Base-by-base conservation (phyloP, 2,329 filamentous ascomycete species). In the Pseudogymnoascus sp. region DNA sequence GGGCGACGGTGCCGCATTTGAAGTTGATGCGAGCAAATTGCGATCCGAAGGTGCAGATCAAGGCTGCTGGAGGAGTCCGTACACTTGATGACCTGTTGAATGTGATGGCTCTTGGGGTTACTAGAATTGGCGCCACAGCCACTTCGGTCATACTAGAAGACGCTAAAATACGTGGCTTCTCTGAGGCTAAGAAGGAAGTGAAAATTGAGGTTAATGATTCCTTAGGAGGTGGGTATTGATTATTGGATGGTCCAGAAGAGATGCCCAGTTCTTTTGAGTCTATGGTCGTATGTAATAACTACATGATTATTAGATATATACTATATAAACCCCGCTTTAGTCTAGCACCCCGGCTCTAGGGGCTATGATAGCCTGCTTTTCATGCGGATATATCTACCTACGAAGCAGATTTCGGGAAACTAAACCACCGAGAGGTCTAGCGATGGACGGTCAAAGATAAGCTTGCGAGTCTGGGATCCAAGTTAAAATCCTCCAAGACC, bases 31-130 rank as follows among this genome's bases (percentile, higher is more conserved):
- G 79, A 59, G 68, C 78, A 62, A 71, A 78, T 42, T 73, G 77
- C 3, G 75, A 75, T 1, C 69, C 76, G 0, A 71, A 72, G 0
- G 77, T 86, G 0, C 79, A 82, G 71, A 77, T 86, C 63, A 86
- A 86, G 71, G 83, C 83, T 0, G 82, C 82, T 0, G 83, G 83
- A 0, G 82, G 83, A 1, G 78, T 86, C 3, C 73, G 83, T 12
- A 84, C 81, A 0, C 68, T 86, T 45, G 81, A 86, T 69, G 81
- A 84, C 66, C 66, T 86, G 42, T 69, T 86, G 16, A 76, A 79
- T 64, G 80, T 83, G 8, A 81, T 81, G 77, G 77, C 76, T 1
- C 66, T 85, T 2, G 83, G 84, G 0, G 81, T 83, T 0, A 81
- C 77, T 1, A 74, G 84, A 8, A 79, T 86, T 51, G 83, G 83